Evolutionary conservation across 192 early-diverging fungal genomes (phyloP).

Genomic region (Dispira simplex): DNA sequence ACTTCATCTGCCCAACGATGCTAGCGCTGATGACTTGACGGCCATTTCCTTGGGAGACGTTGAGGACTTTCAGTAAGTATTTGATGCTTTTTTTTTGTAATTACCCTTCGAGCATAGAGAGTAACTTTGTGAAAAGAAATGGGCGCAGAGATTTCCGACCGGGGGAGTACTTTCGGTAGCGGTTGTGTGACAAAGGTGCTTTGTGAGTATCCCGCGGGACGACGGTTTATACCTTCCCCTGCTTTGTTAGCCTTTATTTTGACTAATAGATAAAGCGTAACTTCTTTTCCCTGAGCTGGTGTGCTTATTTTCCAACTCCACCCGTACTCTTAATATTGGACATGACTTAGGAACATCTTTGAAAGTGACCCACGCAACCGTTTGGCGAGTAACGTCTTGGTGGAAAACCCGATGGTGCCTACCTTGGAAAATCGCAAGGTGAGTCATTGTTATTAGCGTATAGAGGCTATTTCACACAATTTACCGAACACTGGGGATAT

Average conservation of each 20-base stretch:
- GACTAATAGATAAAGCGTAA: background rate
- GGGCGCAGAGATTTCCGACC: background rate
- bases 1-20: background rate
- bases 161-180: background rate
- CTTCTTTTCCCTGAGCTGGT: background rate
- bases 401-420: background rate
- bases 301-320: background rate
- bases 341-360: background rate
- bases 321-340: background rate
- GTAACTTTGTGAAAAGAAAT: background rate
- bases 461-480: too few species aligned
- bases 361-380: conserved; percentile 2
- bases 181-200: background rate
- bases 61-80: conserved; percentile 1
- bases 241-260: background rate
- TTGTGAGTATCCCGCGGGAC: background rate
- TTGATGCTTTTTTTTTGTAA: background rate
- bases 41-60: background rate
- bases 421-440: conserved; percentile 5
- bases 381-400: background rate
- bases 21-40: background rate
- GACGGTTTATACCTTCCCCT: background rate
- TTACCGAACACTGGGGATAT: too few species aligned
- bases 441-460: too few species aligned
- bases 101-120: background rate